Base-by-base conservation (phyloP, 495 filamentous ascomycete species). In the Symbiotaphrina buchneri region DNA sequence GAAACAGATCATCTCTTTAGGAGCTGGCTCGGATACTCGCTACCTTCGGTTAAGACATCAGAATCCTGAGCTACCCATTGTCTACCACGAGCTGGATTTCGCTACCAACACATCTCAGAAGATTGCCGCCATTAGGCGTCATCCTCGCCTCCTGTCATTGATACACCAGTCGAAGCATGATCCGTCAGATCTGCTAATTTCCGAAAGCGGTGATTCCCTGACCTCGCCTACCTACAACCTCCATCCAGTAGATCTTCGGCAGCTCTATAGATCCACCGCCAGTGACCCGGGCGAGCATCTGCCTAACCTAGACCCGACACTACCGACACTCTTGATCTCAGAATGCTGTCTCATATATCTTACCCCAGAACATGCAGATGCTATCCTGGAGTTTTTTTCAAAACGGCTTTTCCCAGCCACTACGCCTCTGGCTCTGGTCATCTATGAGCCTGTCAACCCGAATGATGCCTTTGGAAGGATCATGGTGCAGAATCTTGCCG, bases 301-400 rank as follows among this genome's bases (percentile, higher is more conserved):
- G 6, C 37, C 38, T 2, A 47, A 45, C 10, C 47, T 71, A 1
- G 60, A 75, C 14, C 46, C 53, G 0, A 43, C 41, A 37, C 52
- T 65, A 14, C 45, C 40, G 27, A 49, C 39, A 6, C 51, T 95
- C 10, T 41, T 95, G 22, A 59, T 95, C 7, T 92, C 82, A 0
- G 87, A 97, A 49, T 94, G 85, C 56, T 94, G 87, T 51, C 61
- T 97, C 16, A 73, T 82, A 39, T 97, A 97, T 47, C 63, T 97
- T 1, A 58, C 69, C 1, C 60, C 71, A 0, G 35, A 55, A 0
- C 59, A 66, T 19, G 74, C 80, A 1, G 52, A 54, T 27, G 45
- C 51, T 8, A 68, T 87, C 7, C 53, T 92, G n/a, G 39, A 56
- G 15, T 72, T 67, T 43, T 81, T 91, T 40, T 58, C 65, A 48